phyloP scores from a whole-genome alignment of 2,329 filamentous ascomycete genomes.

The Acarospora socialis region DNA sequence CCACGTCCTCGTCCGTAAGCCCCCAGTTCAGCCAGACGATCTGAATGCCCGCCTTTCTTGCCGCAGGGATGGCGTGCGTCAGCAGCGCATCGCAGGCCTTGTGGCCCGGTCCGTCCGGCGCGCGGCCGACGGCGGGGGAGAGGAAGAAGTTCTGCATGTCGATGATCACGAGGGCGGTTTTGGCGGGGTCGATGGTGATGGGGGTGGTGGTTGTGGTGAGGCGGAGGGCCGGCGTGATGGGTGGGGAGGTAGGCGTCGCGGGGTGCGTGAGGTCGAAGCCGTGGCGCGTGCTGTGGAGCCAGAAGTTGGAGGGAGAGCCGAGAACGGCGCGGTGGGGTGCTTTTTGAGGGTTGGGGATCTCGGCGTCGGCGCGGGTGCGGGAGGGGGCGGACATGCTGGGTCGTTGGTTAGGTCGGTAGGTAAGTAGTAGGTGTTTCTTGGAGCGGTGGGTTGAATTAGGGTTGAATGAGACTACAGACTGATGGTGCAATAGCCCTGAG shows the following conservation, averaged over 20 bases:
- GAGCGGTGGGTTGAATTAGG: no score
- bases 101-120: slow-evolving; percentile 30
- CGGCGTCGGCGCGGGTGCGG: background rate
- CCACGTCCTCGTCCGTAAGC: slow-evolving; percentile 37
- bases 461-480: no score
- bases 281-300: slow-evolving; percentile 29
- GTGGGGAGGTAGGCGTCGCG: slow-evolving; percentile 20
- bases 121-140: slow-evolving; percentile 26
- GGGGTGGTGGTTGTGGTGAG: slow-evolving; percentile 18
- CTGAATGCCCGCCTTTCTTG: slow-evolving; percentile 35
- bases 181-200: slow-evolving; percentile 27
- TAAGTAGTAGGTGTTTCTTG: background rate
- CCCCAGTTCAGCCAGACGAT: slow-evolving; percentile 46
- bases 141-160: slow-evolving; percentile 43
- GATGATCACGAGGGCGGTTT: slow-evolving; percentile 36
- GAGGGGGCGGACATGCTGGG: background rate
- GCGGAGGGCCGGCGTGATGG: slow-evolving; percentile 21
- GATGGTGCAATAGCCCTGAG: no score
- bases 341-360: slow-evolving; percentile 2
- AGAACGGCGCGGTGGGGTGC: slow-evolving; percentile 25
- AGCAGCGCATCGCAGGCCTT: slow-evolving; percentile 29
- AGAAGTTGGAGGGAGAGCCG: slow-evolving; percentile 29
- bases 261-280: slow-evolving; percentile 36
- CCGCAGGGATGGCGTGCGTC: slow-evolving; percentile 31
- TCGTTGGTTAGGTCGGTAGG: background rate